Evolutionary conservation across 768 basidiomycete species (phyloP).

Genomic region (Rossbeevera mucosa): DNA sequence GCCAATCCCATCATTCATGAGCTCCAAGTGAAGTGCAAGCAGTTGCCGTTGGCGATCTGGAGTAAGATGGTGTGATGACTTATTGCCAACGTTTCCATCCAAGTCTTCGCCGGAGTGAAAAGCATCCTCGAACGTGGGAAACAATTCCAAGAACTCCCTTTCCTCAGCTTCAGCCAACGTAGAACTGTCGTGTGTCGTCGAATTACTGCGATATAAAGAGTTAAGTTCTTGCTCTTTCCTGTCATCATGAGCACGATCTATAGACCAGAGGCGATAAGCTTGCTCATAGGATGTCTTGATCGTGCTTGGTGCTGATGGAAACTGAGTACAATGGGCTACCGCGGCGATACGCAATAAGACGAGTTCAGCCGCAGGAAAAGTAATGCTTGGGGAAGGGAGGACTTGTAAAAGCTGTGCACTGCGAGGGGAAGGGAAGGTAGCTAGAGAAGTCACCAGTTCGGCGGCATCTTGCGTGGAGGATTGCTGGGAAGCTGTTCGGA

Average conservation of each 20-base stretch:
- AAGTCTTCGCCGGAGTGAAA: constrained; percentile 29
- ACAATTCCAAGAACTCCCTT: constrained; percentile 76
- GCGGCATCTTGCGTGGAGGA: constrained; percentile 13
- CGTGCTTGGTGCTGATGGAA: constrained; percentile 1
- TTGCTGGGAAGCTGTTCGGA: constrained; percentile 29
- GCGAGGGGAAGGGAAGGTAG: constrained; percentile 51
- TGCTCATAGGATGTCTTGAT: constrained; percentile 62
- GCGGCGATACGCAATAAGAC: constrained; percentile 46
- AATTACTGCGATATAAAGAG: constrained; percentile 71
- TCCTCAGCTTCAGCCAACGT: constrained; percentile 77
- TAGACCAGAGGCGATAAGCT: constrained; percentile 75
- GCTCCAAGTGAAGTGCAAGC: constrained; percentile 43
- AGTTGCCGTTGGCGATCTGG: constrained; percentile 33
- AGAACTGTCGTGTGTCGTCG: constrained; percentile 46
- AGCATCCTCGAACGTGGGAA: constrained; percentile 76
- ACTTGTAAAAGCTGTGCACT: constrained; percentile 37
- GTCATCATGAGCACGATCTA: constrained; percentile 67
- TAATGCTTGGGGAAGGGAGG: constrained; percentile 9
- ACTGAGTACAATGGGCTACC: constrained; percentile 21
- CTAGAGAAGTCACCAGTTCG: constrained; percentile 33
- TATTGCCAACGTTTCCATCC: not conserved
- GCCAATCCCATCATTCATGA: constrained; percentile 30
- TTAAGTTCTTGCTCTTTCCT: constrained; percentile 59
- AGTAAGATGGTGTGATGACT: constrained; percentile 28
- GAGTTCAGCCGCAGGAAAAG: constrained; percentile 25